Base-by-base conservation (phyloP, 2,329 filamentous ascomycete species). In the Volutella citrinella region DNA sequence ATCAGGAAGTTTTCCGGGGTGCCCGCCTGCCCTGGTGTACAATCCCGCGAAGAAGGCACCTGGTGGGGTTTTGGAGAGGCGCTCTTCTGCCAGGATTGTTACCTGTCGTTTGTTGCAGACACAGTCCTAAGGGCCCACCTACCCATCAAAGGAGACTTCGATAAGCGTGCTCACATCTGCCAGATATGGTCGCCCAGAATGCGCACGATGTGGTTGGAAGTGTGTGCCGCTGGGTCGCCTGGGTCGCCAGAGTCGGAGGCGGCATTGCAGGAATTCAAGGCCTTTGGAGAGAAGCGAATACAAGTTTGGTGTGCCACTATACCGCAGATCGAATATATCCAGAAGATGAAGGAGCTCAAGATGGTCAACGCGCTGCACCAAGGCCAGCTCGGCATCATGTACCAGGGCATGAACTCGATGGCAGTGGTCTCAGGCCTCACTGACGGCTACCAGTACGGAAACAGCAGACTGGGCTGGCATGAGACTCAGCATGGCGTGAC, bases 171-270 rank as follows among this genome's bases (percentile, higher is more conserved):
- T 3, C 42, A 54, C 6, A 59, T 61, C 23, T 66, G 63, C 29
- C 57, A 59, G 20, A 48, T 65, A 6, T 65, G 60, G 55, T 62
- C 60, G 4, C 55, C 56, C 1, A 56, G 63, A 6, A 65, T 66
- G 60, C 61, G 63, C n/a, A 45, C 30, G 2, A 51, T 60, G 43
- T 65, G 56, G 51, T 42, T 49, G 3, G 42, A 48, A 9, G 50
- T 33, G 1, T 63, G 59, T 31, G 43, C 37, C 1, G 53, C 51
- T 2, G 56, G 57, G 2, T 29, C 34, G 1, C 46, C 52, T 1
- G 56, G 46, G 5, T 54, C 55, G 0, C 22, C 38, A 2, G 54
- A 52, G 21, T 56, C 51, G 1, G 31, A 54, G 7, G 42, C 34
- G 1, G 51, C 46, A 0, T n/a, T 60, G 2, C 41, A 42, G 0